Evolutionary conservation across 805 yeast genomes (phyloP).

Genomic region (Cyberlindnera xylosilytica): DNA sequence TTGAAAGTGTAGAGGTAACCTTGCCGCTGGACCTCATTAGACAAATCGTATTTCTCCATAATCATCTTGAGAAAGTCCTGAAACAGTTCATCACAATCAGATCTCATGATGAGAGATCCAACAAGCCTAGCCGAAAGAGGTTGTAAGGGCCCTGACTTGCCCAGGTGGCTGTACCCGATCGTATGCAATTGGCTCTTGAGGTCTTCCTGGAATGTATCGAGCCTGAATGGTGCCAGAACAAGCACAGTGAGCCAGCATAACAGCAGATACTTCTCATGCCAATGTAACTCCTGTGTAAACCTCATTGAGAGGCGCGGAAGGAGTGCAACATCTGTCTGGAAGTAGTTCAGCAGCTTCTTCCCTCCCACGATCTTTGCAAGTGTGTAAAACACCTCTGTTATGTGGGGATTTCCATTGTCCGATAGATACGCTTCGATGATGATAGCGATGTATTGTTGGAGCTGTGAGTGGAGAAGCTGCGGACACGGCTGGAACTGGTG

Average conservation of each 20-base stretch:
- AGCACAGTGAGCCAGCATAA: constrained; percentile 73
- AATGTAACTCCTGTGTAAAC: constrained; percentile 27
- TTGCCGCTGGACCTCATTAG: constrained; percentile 3
- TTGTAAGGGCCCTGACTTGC: constrained; percentile 39
- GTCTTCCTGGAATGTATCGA: constrained; percentile 37
- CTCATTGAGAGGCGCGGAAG: constrained; percentile 36
- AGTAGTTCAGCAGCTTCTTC: constrained; percentile 55
- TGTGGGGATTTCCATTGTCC: not conserved
- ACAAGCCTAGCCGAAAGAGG: constrained; percentile 30
- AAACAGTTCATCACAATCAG: constrained; percentile 17
- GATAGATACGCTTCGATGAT: constrained; percentile 28
- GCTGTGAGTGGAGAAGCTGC: constrained; percentile 42
- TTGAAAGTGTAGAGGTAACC: constrained; percentile 22
- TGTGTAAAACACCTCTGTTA: constrained; percentile 45
- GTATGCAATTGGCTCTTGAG: constrained; percentile 34
- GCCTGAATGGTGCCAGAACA: constrained; percentile 69
- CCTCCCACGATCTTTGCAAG: constrained; percentile 65
- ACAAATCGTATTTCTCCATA: constrained; percentile 12
- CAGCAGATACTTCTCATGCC: constrained; percentile 49
- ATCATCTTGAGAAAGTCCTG: constrained; percentile 17
- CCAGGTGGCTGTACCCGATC: constrained; percentile 9
- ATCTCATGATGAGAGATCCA: constrained; percentile 30
- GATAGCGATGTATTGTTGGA: constrained; percentile 21
- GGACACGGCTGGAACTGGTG: constrained; percentile 55
- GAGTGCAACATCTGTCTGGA: constrained; percentile 56